phyloP scores from a whole-genome alignment of 306 rosid genomes.

The Hippophae gyantsensis region DNA sequence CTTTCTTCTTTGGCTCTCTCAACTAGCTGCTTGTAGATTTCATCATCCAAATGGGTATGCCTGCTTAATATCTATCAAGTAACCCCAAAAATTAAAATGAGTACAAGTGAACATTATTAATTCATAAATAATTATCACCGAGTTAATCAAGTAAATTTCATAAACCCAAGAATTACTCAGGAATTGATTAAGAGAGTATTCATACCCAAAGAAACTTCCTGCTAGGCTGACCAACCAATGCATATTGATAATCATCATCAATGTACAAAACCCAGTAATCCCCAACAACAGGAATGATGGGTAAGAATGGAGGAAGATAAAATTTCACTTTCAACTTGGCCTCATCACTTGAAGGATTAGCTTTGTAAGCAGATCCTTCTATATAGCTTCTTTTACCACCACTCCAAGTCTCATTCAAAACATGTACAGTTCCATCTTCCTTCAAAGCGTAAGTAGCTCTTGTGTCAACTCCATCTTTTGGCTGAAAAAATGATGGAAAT shows the following conservation, averaged over 20 bases:
- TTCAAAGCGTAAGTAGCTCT: slow-evolving; percentile 76
- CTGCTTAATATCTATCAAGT: slow-evolving; percentile 55
- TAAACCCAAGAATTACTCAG: too few species aligned
- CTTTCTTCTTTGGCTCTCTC: slow-evolving; percentile 47
- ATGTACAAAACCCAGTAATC: slow-evolving; percentile 81
- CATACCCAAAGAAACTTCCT: slow-evolving; percentile 79
- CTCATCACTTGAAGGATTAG: slow-evolving; percentile 61
- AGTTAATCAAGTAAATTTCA: too few species aligned
- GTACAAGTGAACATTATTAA: too few species aligned
- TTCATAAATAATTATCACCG: too few species aligned
- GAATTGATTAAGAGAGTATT: too few species aligned
- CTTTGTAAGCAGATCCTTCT: slow-evolving; percentile 71
- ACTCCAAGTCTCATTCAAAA: slow-evolving; percentile 81
- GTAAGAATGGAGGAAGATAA: slow-evolving; percentile 73
- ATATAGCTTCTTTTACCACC: slow-evolving; percentile 46
- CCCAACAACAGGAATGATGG: slow-evolving; percentile 64
- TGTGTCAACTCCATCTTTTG: slow-evolving; percentile 53
- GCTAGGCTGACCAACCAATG: slow-evolving; percentile 28
- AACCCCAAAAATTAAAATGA: too few species aligned
- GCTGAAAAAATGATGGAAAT: slow-evolving; percentile 66
- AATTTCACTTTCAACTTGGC: slow-evolving; percentile 84
- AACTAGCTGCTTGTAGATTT: slow-evolving; percentile 47
- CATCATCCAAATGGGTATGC: slow-evolving; percentile 46
- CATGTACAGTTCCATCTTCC: slow-evolving; percentile 53
- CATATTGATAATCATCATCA: too few species aligned